Conservation (phyloP, 2,329 filamentous ascomycete species). For the Cercospora canescens region DNA sequence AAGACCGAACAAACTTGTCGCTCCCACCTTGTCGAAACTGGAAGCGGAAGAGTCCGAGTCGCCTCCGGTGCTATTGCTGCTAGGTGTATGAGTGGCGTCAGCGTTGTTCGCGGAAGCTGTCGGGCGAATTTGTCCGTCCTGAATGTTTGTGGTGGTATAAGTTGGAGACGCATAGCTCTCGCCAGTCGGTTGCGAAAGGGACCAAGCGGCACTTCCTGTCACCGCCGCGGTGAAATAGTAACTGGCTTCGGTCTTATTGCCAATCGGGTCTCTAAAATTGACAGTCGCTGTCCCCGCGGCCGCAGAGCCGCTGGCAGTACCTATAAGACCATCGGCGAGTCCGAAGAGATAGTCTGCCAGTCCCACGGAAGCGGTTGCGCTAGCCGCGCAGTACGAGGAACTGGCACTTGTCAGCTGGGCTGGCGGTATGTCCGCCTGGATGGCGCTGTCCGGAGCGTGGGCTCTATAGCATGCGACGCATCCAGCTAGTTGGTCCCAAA, state of each 20-base stretch:
- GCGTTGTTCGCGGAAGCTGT: slow-evolving; percentile 19
- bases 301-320: neutral
- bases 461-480: slow-evolving; percentile 27
- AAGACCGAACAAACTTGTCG: slow-evolving; percentile 23
- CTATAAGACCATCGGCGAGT: slow-evolving; percentile 1
- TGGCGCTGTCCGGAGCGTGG: slow-evolving; percentile 26
- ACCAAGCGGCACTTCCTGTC: slow-evolving; percentile 28
- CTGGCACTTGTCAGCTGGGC: slow-evolving; percentile 16
- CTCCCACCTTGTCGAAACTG: slow-evolving; percentile 18
- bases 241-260: slow-evolving; percentile 31
- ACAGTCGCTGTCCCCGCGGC: neutral
- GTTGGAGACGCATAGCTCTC: slow-evolving; percentile 6
- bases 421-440: slow-evolving; percentile 1
- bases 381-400: slow-evolving; percentile 30
- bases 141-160: slow-evolving; percentile 13
- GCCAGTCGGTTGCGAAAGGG: slow-evolving; percentile 24
- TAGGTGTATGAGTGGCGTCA: slow-evolving; percentile 1
- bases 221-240: slow-evolving; percentile 31
- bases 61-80: neutral
- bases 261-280: slow-evolving; percentile 29
- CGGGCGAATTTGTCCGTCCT: slow-evolving; percentile 21
- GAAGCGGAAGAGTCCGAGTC: slow-evolving; percentile 12
- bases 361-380: slow-evolving; percentile 26
- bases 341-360: slow-evolving; percentile 22
- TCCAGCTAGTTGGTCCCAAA: slow-evolving; percentile 23